Conservation (phyloP, 306 rosid species). For the Mimosa bimucronata region DNA sequence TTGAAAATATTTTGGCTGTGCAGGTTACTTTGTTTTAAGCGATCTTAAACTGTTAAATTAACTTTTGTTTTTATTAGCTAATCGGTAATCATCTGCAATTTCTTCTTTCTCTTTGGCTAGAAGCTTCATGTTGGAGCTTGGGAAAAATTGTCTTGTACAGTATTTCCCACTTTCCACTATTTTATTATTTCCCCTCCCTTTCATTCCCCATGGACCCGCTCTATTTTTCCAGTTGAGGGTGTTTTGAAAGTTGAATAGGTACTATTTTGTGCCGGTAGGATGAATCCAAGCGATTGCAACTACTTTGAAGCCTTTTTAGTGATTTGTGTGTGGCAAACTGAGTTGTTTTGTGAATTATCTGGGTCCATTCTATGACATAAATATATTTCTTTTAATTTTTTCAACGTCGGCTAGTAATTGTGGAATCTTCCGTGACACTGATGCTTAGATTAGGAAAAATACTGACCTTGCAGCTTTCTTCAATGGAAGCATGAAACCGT, state of each 20-base stretch:
- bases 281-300: neutral
- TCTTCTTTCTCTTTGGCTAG: neutral
- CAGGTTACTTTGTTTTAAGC: neutral
- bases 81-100: no score
- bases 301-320: neutral
- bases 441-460: neutral
- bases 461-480: neutral
- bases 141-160: neutral
- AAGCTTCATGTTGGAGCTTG: neutral
- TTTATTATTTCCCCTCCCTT: neutral
- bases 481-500: neutral
- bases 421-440: neutral
- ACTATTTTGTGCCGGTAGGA: neutral
- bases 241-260: neutral
- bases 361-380: neutral
- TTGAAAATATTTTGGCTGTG: neutral
- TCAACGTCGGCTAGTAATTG: slow-evolving; percentile 3
- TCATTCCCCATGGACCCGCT: neutral
- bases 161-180: neutral
- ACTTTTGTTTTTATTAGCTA: neutral
- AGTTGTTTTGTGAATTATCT: neutral
- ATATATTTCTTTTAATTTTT: neutral
- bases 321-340: neutral
- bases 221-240: neutral
- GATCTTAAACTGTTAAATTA: neutral